Conservation (phyloP, 192 early-diverging fungal species). For the Umbelopsis sp. region DNA sequence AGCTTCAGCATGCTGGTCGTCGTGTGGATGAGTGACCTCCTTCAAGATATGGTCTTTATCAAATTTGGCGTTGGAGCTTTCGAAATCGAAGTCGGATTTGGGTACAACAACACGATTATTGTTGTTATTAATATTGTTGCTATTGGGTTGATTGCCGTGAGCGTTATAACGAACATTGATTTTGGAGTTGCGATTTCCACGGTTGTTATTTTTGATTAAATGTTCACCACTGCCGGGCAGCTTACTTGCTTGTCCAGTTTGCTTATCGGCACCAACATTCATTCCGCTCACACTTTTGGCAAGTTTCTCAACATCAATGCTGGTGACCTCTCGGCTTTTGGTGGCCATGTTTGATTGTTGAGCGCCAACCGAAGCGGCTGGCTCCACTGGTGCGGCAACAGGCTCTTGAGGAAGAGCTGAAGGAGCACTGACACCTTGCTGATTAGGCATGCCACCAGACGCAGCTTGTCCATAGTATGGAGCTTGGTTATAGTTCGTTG, state of each 20-base stretch:
- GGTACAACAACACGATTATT: slow-evolving; percentile 42
- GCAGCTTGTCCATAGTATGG: neutral
- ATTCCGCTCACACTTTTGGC: too few species aligned
- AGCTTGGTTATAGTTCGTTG: slow-evolving; percentile 8
- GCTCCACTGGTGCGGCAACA: neutral
- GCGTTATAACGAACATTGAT: slow-evolving; percentile 17
- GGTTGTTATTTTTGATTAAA: slow-evolving; percentile 7
- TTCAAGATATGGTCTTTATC: slow-evolving; percentile 83
- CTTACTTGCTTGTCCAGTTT: neutral
- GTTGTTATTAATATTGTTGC: neutral
- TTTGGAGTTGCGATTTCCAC: slow-evolving; percentile 9
- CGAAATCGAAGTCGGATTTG: slow-evolving; percentile 93
- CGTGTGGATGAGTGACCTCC: slow-evolving; percentile 61
- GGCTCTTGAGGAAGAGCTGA: neutral
- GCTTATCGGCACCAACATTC: too few species aligned
- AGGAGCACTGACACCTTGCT: neutral
- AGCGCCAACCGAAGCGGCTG: slow-evolving; percentile 43
- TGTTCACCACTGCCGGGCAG: slow-evolving; percentile 7
- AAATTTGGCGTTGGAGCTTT: slow-evolving; percentile 94
- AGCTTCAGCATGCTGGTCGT: slow-evolving; percentile 40
- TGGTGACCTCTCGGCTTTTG: slow-evolving; percentile 52
- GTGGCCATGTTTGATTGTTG: slow-evolving; percentile 60
- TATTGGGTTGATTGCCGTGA: neutral
- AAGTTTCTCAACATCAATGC: neutral
- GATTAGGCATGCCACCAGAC: neutral